Conservation (phyloP, 2,329 filamentous ascomycete genomes). For the Davidsoniella australis region DNA sequence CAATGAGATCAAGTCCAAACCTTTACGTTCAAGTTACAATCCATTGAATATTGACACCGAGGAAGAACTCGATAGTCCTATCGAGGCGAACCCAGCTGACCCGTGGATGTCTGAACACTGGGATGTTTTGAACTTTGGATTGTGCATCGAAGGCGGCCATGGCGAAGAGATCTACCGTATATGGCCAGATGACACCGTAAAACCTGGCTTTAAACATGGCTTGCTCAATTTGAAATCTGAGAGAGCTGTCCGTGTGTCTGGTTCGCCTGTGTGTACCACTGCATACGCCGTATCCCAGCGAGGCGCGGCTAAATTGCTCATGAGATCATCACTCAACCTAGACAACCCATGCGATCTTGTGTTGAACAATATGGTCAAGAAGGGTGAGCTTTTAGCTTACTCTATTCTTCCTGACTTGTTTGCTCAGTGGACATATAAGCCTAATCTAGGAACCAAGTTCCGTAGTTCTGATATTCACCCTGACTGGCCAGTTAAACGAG, state of each 20-base stretch:
- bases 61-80: background rate
- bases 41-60: background rate
- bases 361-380: constrained; percentile 15
- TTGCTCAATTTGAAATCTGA: constrained; percentile 11
- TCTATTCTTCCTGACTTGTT: constrained; percentile 16
- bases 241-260: constrained; percentile 16
- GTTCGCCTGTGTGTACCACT: constrained; percentile 16
- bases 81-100: constrained; percentile 5
- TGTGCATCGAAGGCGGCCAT: constrained; percentile 15
- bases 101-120: constrained; percentile 16
- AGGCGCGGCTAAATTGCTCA: constrained; percentile 18
- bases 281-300: constrained; percentile 17
- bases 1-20: constrained; percentile 11
- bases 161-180: constrained; percentile 3
- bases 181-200: background rate
- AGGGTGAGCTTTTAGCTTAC: constrained; percentile 15
- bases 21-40: background rate
- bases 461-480: constrained; percentile 9
- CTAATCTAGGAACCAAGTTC: constrained; percentile 15
- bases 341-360: constrained; percentile 17
- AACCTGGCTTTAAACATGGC: constrained; percentile 7
- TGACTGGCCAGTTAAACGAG: no score
- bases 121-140: constrained; percentile 16
- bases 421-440: constrained; percentile 17
- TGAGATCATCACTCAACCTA: constrained; percentile 15